A percentile compares a stretch with the other conserved stretches of the same genome.
phyloP scores from a whole-genome alignment of 768 basidiomycete genomes.

The Mycena albidolilacea region DNA sequence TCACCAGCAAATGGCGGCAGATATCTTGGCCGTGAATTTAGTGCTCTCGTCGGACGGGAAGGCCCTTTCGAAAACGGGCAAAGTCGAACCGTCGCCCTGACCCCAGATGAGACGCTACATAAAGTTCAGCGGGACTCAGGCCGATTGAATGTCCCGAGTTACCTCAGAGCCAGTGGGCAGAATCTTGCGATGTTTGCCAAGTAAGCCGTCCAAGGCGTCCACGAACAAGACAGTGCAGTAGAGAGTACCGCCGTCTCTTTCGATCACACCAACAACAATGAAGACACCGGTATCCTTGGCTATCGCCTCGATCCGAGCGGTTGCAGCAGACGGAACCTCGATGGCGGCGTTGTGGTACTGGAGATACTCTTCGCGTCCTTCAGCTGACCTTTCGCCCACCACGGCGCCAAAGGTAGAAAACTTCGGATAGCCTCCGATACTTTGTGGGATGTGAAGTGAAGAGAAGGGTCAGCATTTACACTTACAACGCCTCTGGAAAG shows the following conservation, averaged over 20 bases:
- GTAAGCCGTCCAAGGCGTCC: constrained; percentile 63
- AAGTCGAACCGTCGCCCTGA: constrained; percentile 67
- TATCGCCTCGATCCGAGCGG: constrained; percentile 63
- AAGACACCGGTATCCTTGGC: constrained; percentile 56
- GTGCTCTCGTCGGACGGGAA: constrained; percentile 47
- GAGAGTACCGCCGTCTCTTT: constrained; percentile 70
- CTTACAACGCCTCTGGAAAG: constrained; percentile 74
- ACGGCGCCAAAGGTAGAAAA: constrained; percentile 65
- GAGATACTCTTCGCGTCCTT: constrained; percentile 73
- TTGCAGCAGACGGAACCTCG: constrained; percentile 67
- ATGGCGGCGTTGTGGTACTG: constrained; percentile 70
- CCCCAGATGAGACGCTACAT: constrained; percentile 70
- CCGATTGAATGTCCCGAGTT: neutral
- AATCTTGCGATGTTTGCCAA: constrained; percentile 77
- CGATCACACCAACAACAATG: constrained; percentile 73
- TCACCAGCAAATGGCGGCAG: constrained; percentile 73
- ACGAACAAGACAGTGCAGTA: constrained; percentile 75
- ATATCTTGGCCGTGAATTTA: constrained; percentile 59
- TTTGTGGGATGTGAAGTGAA: constrained; percentile 38
- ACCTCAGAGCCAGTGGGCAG: constrained; percentile 72
- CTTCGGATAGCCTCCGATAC: constrained; percentile 75
- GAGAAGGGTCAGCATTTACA: neutral
- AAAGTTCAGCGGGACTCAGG: neutral
- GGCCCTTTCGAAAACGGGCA: constrained; percentile 62
- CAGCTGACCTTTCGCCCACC: constrained; percentile 64